Percentiles rank a stretch among this genome's conserved stretches.
These are phyloP conservation scores for Parmales sp. DNA, from an alignment of 108 stramenopile species.

Conservation along the genomic window DNA sequence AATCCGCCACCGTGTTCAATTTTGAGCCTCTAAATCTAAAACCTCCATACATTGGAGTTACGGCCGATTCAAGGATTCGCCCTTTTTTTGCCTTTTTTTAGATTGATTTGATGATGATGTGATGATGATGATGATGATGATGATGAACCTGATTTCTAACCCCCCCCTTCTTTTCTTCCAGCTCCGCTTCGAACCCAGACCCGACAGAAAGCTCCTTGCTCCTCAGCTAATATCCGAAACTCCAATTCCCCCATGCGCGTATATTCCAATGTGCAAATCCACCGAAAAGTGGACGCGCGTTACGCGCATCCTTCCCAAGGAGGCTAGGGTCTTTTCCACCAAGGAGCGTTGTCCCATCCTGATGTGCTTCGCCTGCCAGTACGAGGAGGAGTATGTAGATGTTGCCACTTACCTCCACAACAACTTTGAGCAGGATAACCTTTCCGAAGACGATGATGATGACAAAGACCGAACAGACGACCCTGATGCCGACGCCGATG, in stretches of 20 bases:
- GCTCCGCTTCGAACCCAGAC: conserved; percentile 77
- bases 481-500: too few species aligned
- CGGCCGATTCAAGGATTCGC: too few species aligned
- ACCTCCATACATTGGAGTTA: too few species aligned
- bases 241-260: conserved; percentile 66
- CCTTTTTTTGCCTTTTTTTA: too few species aligned
- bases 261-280: conserved; percentile 81
- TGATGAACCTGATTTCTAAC: too few species aligned
- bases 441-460: conserved; percentile 28
- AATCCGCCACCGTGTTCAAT: too few species aligned
- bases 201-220: conserved; percentile 61
- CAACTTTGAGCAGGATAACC: conserved; percentile 53
- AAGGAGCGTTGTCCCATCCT: conserved; percentile 89
- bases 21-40: too few species aligned
- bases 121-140: too few species aligned
- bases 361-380: conserved; percentile 77
- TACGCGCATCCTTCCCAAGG: conserved; percentile 53
- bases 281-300: conserved; percentile 81
- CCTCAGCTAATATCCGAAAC: conserved; percentile 54
- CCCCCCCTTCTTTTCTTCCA: too few species aligned
- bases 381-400: conserved; percentile 71
- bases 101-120: too few species aligned
- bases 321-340: conserved; percentile 87
- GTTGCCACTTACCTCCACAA: conserved; percentile 87
- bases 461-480: too few species aligned